Conservation (phyloP, 805 yeast species). For the Diddensiella transvaalensis region DNA sequence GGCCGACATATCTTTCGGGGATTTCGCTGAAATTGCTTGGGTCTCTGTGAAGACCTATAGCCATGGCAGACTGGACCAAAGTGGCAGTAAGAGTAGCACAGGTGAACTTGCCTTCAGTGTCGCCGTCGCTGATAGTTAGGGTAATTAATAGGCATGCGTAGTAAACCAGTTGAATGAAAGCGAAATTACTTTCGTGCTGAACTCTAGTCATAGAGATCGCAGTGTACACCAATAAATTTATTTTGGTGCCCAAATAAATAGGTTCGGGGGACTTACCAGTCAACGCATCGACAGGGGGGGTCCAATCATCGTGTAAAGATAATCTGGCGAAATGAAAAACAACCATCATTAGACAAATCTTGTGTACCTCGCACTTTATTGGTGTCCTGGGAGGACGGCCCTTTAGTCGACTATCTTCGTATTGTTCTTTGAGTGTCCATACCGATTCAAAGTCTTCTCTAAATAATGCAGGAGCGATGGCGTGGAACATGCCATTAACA, state of each 20-base stretch:
- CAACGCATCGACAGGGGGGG: constrained; percentile 8
- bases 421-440: background rate
- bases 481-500: constrained; percentile 22
- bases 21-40: constrained; percentile 22
- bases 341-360: constrained; percentile 16
- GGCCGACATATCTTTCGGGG: constrained; percentile 16
- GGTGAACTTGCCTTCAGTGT: constrained; percentile 6
- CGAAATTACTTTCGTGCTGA: constrained; percentile 17
- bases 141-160: constrained; percentile 17
- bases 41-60: constrained; percentile 31
- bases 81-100: constrained; percentile 24
- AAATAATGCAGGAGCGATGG: constrained; percentile 19
- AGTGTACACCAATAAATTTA: constrained; percentile 12
- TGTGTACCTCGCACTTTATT: constrained; percentile 17
- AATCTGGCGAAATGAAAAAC: constrained; percentile 15
- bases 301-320: constrained; percentile 11
- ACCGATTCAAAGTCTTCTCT: constrained; percentile 17
- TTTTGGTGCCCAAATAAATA: constrained; percentile 17
- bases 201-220: constrained; percentile 11
- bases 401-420: background rate
- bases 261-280: background rate
- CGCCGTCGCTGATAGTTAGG: constrained; percentile 10
- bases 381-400: constrained; percentile 1
- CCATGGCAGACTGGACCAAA: constrained; percentile 24
- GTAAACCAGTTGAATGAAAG: constrained; percentile 24